Base-by-base conservation (phyloP, 2,329 filamentous ascomycete genomes). In the Aspergillus transmontanensis region DNA sequence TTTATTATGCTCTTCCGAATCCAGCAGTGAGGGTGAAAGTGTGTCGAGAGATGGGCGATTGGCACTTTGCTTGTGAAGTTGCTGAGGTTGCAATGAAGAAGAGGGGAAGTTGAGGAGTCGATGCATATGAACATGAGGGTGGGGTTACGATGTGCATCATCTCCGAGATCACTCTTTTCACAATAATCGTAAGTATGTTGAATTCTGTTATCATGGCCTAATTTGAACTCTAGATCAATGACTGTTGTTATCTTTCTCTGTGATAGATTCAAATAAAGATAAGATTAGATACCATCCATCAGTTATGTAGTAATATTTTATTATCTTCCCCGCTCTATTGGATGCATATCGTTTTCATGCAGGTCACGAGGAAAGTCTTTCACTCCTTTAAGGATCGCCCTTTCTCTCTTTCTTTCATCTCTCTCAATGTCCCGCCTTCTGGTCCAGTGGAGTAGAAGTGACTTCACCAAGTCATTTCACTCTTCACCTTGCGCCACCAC, bases 1-100 rank as follows among this genome's bases (percentile, higher is more conserved):
- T 67, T 36, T n/a, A 55, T 39, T 39, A 9, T 39, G 28, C 4
- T 32, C 48, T 55, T 26, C 11, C 4, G 32, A 39, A 6, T 63
- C 57, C 58, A 64, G 57, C 6, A 56, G 51, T 14, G 58, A 48
- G 60, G 60, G 60, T 64, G 60, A 48, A 61, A 48, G 54, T 53
- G 41, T 28, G 23, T 39, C 14, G 19, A 55, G 41, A 34, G n/a
- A 21, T 23, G 45, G 54, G 21, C 36, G 30, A 32, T 19, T n/a
- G 21, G 26, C 26, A 26, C 36, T 46, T 39, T 23, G 51, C 5
- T 36, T 54, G 30, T n/a, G 16, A 36, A 30, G 51, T 21, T 12
- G 36, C 26, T 58, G 56, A 58, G 14, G 56, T 58, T 58, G n/a
- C 56, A 58, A 34, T 48, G 56, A 39, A 46, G 28, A 60, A 45